A percentile compares a stretch with the other conserved stretches of the same genome.
These are phyloP conservation scores for Pseudogymnoascus sp. DNA, from an alignment of 2,329 filamentous ascomycete genomes.

Conservation along the genomic window DNA sequence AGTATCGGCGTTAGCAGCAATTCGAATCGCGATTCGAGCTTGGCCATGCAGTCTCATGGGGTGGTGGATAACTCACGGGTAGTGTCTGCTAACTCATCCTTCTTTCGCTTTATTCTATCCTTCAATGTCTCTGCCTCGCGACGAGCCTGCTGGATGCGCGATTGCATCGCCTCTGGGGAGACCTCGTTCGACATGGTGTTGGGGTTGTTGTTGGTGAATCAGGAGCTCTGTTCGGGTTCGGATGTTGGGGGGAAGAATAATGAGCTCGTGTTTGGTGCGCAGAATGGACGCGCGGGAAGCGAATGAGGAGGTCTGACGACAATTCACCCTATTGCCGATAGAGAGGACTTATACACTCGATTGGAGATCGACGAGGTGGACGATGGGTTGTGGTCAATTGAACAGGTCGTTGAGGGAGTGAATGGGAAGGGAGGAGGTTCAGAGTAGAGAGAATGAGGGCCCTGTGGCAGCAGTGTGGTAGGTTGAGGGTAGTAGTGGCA, in stretches of 20 bases:
- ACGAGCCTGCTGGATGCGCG: constrained; percentile 83
- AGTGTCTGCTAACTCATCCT: constrained; percentile 97
- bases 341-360: background rate
- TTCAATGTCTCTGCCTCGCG: constrained; percentile 97
- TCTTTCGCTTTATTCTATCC: constrained; percentile 98
- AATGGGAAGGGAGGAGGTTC: background rate
- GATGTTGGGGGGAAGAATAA: background rate
- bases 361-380: constrained; percentile 2
- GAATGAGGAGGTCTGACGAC: background rate
- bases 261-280: constrained; percentile 11
- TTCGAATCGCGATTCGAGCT: background rate
- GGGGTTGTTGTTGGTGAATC: constrained; percentile 13
- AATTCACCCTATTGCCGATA: constrained; percentile 1
- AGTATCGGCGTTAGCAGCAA: constrained; percentile 11
- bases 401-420: background rate
- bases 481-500: background rate
- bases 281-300: constrained; percentile 16
- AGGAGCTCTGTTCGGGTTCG: constrained; percentile 9
- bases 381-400: constrained; percentile 5
- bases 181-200: constrained; percentile 44
- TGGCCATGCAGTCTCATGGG: background rate
- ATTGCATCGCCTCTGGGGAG: constrained; percentile 76
- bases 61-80: constrained; percentile 62
- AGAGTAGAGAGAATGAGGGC: constrained; percentile 6
- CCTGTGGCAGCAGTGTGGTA: background rate